A percentile compares a stretch with the other conserved stretches of the same genome.
Conservation (phyloP, 805 yeast genomes). For the Cyberlindnera suaveolens region DNA sequence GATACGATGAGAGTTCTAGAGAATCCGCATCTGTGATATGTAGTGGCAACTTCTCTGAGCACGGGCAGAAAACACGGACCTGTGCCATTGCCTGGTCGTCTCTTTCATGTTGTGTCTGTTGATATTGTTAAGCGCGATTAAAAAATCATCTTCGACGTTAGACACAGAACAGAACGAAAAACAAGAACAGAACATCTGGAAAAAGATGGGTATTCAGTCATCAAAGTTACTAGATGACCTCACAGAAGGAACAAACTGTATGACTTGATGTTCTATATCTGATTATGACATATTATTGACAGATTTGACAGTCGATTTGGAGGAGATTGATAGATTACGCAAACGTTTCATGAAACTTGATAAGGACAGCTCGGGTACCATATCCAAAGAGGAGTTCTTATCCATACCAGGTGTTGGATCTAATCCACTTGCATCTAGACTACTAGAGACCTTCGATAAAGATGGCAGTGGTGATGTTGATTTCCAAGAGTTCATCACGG, state of each 20-base stretch:
- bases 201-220: slow-evolving; percentile 47
- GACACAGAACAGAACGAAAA: background rate
- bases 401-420: slow-evolving; percentile 88
- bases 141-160: background rate
- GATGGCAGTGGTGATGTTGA: slow-evolving; percentile 93
- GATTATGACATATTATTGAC: slow-evolving; percentile 1
- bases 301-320: slow-evolving; percentile 58
- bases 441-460: slow-evolving; percentile 90
- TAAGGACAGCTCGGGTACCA: slow-evolving; percentile 85
- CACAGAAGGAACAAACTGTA: slow-evolving; percentile 75
- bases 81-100: background rate
- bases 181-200: background rate
- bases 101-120: background rate
- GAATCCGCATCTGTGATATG: slow-evolving; percentile 2
- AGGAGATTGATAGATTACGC: slow-evolving; percentile 85
- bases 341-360: slow-evolving; percentile 94
- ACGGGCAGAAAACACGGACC: slow-evolving; percentile 21
- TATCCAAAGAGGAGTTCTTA: slow-evolving; percentile 85
- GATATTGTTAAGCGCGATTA: background rate
- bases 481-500: slow-evolving; percentile 88
- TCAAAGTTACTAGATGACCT: slow-evolving; percentile 61
- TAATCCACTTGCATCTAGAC: slow-evolving; percentile 84
- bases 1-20: slow-evolving; percentile 14
- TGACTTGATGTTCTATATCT: slow-evolving; percentile 14
- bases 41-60: slow-evolving; percentile 18